phyloP scores from a whole-genome alignment of 2,329 filamentous ascomycete species.

The Eutypella sp. region DNA sequence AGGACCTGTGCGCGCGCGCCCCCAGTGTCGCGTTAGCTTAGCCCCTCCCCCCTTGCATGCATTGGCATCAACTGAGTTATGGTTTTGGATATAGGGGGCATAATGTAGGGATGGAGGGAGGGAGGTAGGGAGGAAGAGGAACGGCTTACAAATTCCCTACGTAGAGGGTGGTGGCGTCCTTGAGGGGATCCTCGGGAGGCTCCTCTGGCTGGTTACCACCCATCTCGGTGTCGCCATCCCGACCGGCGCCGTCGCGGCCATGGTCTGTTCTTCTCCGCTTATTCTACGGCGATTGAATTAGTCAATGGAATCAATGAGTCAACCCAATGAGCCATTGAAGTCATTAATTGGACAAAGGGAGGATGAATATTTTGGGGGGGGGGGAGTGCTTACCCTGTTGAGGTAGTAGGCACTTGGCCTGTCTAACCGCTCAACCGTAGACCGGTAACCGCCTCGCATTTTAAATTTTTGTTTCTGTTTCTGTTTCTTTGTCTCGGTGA shows the following conservation, averaged over 20 bases:
- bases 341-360: no score
- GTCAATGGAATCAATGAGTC: no score
- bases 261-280: conserved; percentile 62
- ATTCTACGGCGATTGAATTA: no score
- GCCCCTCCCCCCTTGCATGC: no score
- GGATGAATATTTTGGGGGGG: no score
- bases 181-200: conserved; percentile 68
- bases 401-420: conserved; percentile 91
- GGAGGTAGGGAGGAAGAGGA: conserved; percentile 1
- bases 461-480: conserved; percentile 8
- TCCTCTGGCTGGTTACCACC: conserved; percentile 43
- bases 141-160: conserved; percentile 90
- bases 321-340: conserved; percentile 5
- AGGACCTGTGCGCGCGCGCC: conserved; percentile 71
- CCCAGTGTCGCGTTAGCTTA: no score
- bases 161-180: conserved; percentile 88
- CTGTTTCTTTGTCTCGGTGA: no score
- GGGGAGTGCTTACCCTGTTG: conserved; percentile 62
- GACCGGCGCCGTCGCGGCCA: conserved; percentile 48
- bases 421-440: conserved; percentile 87
- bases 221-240: conserved; percentile 47
- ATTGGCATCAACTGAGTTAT: no score
- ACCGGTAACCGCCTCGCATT: conserved; percentile 47
- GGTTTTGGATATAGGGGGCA: not conserved
- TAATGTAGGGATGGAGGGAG: not conserved